Conservation (phyloP, 2,329 filamentous ascomycete genomes). For the Malbranchea zuffiana region DNA sequence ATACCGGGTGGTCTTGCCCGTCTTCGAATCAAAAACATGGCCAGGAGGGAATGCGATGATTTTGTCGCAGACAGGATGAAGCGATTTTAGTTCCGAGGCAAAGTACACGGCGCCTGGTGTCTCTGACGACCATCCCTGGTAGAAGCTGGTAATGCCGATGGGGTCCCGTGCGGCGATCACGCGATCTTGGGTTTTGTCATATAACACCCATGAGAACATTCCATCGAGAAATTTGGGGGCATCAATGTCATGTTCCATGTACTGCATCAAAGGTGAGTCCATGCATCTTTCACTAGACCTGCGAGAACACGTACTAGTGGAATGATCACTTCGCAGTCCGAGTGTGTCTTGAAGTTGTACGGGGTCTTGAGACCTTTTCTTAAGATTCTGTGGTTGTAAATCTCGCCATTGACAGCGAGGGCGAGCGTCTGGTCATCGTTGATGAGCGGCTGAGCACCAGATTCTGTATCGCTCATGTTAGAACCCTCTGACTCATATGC, state of each 20-base stretch:
- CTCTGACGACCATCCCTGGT: constrained; percentile 80
- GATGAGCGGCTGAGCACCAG: constrained; percentile 87
- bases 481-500: constrained; percentile 8
- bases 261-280: constrained; percentile 42
- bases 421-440: constrained; percentile 81
- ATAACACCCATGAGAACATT: constrained; percentile 99
- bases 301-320: constrained; percentile 57
- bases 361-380: constrained; percentile 72
- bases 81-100: constrained; percentile 88
- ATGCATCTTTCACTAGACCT: background rate
- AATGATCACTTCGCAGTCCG: constrained; percentile 98
- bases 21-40: constrained; percentile 91
- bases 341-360: constrained; percentile 97
- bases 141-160: constrained; percentile 94
- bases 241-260: constrained; percentile 82
- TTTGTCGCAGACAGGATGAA: constrained; percentile 89
- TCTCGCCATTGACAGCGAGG: constrained; percentile 96
- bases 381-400: constrained; percentile 97
- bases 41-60: constrained; percentile 90
- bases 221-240: constrained; percentile 89
- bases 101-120: constrained; percentile 85
- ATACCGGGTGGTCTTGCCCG: constrained; percentile 73
- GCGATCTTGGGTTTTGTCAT: constrained; percentile 88
- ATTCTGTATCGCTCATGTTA: constrained; percentile 47
- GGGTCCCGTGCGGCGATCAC: constrained; percentile 90